Base-by-base conservation (phyloP, 2,329 filamentous ascomycete species). In the Aureobasidium pullulans region DNA sequence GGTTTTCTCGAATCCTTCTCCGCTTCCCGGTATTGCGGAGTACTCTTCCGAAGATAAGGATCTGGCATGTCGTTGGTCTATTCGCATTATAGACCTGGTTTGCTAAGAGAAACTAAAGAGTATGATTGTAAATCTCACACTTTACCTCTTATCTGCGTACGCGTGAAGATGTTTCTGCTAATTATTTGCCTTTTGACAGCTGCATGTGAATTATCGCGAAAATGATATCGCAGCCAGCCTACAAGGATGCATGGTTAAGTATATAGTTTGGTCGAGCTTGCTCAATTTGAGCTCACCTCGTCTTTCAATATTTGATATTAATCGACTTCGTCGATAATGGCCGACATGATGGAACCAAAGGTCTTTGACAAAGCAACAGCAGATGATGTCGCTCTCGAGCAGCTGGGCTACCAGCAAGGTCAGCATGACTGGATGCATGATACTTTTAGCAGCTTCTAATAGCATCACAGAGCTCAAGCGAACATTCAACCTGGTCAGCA, bases 401-500 rank as follows among this genome's bases (percentile, higher is more conserved):
- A 73, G 59, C 60, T 76, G 39, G 75, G 75, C 0, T 77, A 76
- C 57, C 67, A 73, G 11, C 73, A 73, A 61, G 72, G 72, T 71
- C 61, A 29, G 62, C 23, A 23, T 11, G 43, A n/a, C 32, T 15
- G 2, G 6, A 6, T 16, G n/a, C 4, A 2, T 16, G 23, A 4
- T 23, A 40, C 11, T 39, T 4, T 4, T 23, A 4, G 42, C 11
- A 9, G 16, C 36, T 28, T 16, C 49, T 29, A 1, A n/a, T 39
- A 19, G 60, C 64, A 3, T 0, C 43, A 1, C 57, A 81, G 80
- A 84, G 68, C 75, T 84, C 63, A 82, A 81, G 66, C 78, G 81
- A 8, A 79, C 75, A 8, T 84, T 84, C 64, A 74, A 78, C 9
- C 68, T 83, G 6, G 63, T 83, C 31, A 80, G 81, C 37, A 84